Base-by-base conservation (phyloP, 108 stramenopile genomes). In the Fragilariopsis cylindrus region DNA sequence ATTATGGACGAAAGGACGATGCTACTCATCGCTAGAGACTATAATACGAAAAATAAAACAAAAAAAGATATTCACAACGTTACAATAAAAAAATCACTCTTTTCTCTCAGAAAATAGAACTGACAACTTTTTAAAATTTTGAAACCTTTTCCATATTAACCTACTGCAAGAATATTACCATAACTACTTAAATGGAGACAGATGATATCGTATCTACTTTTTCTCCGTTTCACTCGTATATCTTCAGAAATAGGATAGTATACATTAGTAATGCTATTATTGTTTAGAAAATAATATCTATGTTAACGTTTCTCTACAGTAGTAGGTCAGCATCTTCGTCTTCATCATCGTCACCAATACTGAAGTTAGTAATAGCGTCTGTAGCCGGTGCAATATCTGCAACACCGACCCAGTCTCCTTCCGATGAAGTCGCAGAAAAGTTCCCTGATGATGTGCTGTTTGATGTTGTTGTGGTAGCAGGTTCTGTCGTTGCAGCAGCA, bases 341-440 rank as follows among this genome's bases (percentile, higher is more conserved):
- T 8, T 82, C 82, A 19, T 84, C 83, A 4, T 84, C 83, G 41
- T 80, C 83, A 12, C 73, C 79, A 52, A 84, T 84, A 55, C 79
- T 80, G 52, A 84, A 84, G 56, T 84, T 80, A 43, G 44, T 68
- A 15, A 84, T 70, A 2, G 55, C 79, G 48, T 79, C 83, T 21
- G 83, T 84, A 8, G 76, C 72, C 30, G 78, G 47, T 18, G 57
- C 62, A 60, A 79, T 79, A 46, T 78, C 78, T n/a, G 62, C 45
- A 7, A 76, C 53, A 15, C 74, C 78, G 7, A 54, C 47, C 82
- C 82, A 83, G 54, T 83, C 82, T 4, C 66, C 65, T 21, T 79
- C 82, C 9, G 54, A 6, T 16, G 46, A 46, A 42, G 3, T 52
- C 50, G 11, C 45, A 19, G 44, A 73, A 57, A n/a, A 7, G 5